Evolutionary conservation across 306 rosid species (phyloP).

Genomic region (Dalbergia cochinchinensis): DNA sequence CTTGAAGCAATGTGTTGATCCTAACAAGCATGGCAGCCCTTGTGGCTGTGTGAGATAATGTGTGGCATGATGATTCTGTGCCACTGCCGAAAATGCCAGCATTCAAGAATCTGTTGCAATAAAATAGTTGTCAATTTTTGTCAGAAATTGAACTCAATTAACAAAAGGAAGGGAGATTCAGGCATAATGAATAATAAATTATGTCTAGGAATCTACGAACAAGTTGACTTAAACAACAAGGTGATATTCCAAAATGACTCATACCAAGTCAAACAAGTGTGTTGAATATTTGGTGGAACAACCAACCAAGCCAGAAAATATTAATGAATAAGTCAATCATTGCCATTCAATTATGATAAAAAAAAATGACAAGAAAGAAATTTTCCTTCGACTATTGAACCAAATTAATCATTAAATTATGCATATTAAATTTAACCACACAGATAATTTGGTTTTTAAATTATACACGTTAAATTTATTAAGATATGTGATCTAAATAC

Average conservation of each 20-base stretch:
- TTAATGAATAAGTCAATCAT: not conserved
- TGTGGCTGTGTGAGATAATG: slow-evolving; percentile 72
- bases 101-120: slow-evolving; percentile 74
- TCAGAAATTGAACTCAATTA: not conserved
- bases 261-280: not conserved
- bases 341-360: not conserved
- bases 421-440: not conserved
- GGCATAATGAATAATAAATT: not conserved
- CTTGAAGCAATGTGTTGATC: slow-evolving; percentile 92
- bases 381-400: not conserved
- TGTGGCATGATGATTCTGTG: slow-evolving; percentile 64
- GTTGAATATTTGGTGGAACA: not conserved
- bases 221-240: slow-evolving; percentile 1
- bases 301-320: slow-evolving; percentile 7
- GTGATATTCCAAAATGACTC: not conserved
- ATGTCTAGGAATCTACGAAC: not conserved
- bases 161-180: not conserved
- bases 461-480: not conserved
- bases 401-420: not conserved
- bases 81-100: slow-evolving; percentile 86
- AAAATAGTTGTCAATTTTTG: not conserved
- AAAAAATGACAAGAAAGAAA: not conserved
- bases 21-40: slow-evolving; percentile 94
- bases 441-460: not conserved
- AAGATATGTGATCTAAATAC: not conserved